These are phyloP conservation scores for Nakazawaea populi DNA, from an alignment of 805 yeast genomes.

Conservation along the genomic window DNA sequence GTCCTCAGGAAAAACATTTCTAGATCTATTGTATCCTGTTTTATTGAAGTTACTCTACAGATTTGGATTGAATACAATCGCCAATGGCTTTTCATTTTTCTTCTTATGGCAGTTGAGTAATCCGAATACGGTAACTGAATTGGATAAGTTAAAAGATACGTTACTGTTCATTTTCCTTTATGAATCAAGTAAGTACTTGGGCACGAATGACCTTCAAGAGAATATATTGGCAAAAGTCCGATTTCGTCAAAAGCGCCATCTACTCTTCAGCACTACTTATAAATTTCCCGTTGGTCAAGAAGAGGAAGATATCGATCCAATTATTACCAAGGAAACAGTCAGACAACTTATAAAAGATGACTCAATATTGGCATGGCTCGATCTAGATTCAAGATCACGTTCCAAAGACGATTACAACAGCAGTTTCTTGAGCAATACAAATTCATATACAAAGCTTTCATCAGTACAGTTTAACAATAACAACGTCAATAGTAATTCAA, in stretches of 20 bases:
- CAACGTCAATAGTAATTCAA: not conserved
- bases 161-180: conserved; percentile 27
- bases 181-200: conserved; percentile 11
- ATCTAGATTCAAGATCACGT: not conserved
- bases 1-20: not conserved
- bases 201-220: not conserved
- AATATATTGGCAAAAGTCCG: not conserved
- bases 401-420: conserved; percentile 2
- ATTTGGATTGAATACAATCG: conserved; percentile 42
- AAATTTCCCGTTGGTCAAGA: not conserved
- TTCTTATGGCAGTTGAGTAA: conserved; percentile 33
- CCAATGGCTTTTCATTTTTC: conserved; percentile 39
- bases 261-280: not conserved
- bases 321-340: conserved; percentile 1
- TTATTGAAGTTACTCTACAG: conserved; percentile 20
- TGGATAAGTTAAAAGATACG: conserved; percentile 22
- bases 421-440: conserved; percentile 1
- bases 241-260: not conserved
- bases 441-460: conserved; percentile 2
- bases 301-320: not conserved
- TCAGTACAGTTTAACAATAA: not conserved
- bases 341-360: not conserved
- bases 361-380: conserved; percentile 1
- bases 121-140: conserved; percentile 8
- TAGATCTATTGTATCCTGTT: not conserved